Conservation (phyloP, 371 early-diverging fungal genomes). For the Nematocida displodere region DNA sequence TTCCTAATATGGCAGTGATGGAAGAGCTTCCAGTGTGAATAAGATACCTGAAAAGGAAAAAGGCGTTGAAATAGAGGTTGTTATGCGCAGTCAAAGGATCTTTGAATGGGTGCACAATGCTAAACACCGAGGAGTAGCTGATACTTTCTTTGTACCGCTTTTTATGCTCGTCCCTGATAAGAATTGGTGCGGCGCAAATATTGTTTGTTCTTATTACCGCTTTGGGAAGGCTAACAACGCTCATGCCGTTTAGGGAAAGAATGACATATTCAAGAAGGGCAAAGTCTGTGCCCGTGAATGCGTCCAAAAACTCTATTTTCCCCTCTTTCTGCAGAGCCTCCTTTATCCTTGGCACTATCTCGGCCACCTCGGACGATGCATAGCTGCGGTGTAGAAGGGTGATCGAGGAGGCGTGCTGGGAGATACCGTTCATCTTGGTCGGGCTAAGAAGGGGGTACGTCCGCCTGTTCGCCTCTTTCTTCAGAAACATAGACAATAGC, state of each 20-base stretch:
- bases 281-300: background rate
- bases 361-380: background rate
- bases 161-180: slow-evolving; percentile 34
- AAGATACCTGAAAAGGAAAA: slow-evolving; percentile 7
- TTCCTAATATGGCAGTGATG: background rate
- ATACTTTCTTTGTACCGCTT: background rate
- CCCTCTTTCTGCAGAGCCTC: background rate
- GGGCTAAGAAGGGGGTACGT: background rate
- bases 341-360: background rate
- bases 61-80: background rate
- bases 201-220: background rate
- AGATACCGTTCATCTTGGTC: background rate
- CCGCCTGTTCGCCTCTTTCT: background rate
- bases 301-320: background rate
- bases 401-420: background rate
- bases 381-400: background rate
- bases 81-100: background rate
- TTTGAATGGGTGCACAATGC: background rate
- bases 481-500: slow-evolving; percentile 11
- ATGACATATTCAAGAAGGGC: slow-evolving; percentile 33
- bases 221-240: background rate
- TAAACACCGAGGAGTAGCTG: background rate
- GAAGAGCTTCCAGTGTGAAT: slow-evolving; percentile 10
- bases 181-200: background rate
- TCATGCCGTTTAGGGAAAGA: background rate